Evolutionary conservation across 140 eudicot species (phyloP).

Genomic region (Ambrosia hybrid): DNA sequence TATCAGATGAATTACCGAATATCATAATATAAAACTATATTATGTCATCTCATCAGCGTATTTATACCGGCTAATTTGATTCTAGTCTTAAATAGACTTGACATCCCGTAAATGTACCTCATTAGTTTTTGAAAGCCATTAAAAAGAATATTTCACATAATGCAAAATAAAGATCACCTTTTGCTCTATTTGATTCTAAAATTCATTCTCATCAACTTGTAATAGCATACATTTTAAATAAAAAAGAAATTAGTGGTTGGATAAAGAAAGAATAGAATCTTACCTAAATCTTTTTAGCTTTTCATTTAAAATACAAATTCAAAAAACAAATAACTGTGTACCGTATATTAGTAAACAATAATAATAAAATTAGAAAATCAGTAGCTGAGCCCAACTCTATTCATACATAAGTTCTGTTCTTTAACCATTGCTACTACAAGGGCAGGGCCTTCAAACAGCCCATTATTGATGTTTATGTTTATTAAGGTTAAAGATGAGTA

Average conservation of each 20-base stretch:
- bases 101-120: conserved; percentile 42
- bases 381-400: background rate
- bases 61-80: conserved; percentile 25
- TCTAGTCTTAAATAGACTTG: conserved; percentile 40
- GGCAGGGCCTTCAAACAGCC: background rate
- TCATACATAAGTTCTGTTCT: background rate
- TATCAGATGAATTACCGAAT: conserved; percentile 30
- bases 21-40: conserved; percentile 30
- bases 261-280: conserved; percentile 43
- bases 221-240: conserved; percentile 23
- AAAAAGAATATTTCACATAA: conserved; percentile 39
- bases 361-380: background rate
- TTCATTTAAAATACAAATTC: background rate
- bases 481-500: too few species aligned
- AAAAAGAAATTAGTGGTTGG: conserved; percentile 33
- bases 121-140: conserved; percentile 27
- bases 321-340: too few species aligned
- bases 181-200: conserved; percentile 31
- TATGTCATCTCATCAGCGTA: conserved; percentile 33
- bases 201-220: conserved; percentile 41
- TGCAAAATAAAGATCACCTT: conserved; percentile 41
- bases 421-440: background rate
- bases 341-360: too few species aligned
- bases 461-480: background rate
- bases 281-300: conserved; percentile 28